These are phyloP conservation scores for Ilex aquifolium DNA, from an alignment of 257 asterid species.

Conservation along the genomic window DNA sequence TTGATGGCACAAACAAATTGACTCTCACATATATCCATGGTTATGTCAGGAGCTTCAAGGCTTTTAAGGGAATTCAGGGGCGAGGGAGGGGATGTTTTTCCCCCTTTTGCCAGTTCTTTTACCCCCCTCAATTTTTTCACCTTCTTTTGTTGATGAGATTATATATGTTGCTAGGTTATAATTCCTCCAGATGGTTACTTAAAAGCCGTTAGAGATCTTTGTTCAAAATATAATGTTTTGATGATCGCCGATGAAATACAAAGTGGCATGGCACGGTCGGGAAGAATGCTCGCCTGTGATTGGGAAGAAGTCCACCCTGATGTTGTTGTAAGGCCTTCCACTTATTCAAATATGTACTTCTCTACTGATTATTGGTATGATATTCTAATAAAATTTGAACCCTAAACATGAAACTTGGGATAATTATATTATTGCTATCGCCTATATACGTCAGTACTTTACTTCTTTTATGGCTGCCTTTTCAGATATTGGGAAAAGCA, in stretches of 20 bases:
- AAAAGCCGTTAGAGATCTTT: slow-evolving; percentile 71
- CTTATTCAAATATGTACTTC: slow-evolving; percentile 7
- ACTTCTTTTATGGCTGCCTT: slow-evolving; percentile 9
- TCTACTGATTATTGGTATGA: neutral
- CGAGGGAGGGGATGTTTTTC: neutral
- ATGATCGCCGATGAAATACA: slow-evolving; percentile 99
- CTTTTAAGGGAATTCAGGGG: no score
- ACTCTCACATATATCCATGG: no score
- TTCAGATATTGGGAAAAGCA: slow-evolving; percentile 93
- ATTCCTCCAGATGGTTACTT: slow-evolving; percentile 94
- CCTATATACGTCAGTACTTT: neutral
- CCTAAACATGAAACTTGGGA: no score
- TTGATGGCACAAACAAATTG: no score
- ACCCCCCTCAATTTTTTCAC: neutral
- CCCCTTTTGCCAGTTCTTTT: neutral
- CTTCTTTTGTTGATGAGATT: slow-evolving; percentile 3
- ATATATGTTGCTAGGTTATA: slow-evolving; percentile 49
- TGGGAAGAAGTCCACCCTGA: slow-evolving; percentile 93
- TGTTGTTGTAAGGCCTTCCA: slow-evolving; percentile 60
- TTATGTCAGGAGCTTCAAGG: no score
- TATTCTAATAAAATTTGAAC: no score
- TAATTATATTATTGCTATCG: no score
- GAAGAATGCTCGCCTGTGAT: slow-evolving; percentile 83
- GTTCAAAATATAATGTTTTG: slow-evolving; percentile 71
- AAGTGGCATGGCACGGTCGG: slow-evolving; percentile 96